A percentile compares a stretch with the other conserved stretches of the same genome.
phyloP scores from a whole-genome alignment of 129 eudicot genomes.

The Pittosporum tobira region DNA sequence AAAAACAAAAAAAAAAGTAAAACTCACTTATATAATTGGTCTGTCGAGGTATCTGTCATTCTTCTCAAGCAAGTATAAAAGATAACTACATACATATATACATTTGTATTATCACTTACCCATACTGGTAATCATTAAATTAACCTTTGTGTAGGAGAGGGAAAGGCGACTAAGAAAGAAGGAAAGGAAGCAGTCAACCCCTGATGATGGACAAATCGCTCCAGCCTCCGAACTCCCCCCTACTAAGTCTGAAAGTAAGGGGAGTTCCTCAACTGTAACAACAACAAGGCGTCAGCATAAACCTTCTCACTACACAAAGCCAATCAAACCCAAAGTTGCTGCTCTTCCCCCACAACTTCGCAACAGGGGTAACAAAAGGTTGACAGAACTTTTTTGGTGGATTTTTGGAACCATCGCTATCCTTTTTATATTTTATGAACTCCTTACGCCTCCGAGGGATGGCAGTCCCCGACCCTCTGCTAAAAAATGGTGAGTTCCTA shows the following conservation, averaged over 20 bases:
- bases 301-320: constrained; percentile 28
- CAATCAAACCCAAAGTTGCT: constrained; percentile 51
- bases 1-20: no score
- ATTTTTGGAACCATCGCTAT: constrained; percentile 4
- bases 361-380: constrained; percentile 43
- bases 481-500: no score
- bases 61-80: no score
- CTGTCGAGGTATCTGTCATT: no score
- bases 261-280: constrained; percentile 1
- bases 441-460: not conserved
- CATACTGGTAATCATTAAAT: not conserved
- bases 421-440: constrained; percentile 26
- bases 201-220: constrained; percentile 27
- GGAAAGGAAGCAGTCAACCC: constrained; percentile 49
- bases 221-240: constrained; percentile 20
- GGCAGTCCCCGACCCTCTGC: no score
- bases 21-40: no score
- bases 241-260: constrained; percentile 20
- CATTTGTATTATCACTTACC: no score
- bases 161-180: constrained; percentile 80
- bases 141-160: constrained; percentile 47
- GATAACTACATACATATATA: no score
- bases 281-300: no score
- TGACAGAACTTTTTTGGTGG: constrained; percentile 37
- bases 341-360: constrained; percentile 72